Percentiles rank a stretch among this genome's conserved stretches.
phyloP scores from a whole-genome alignment of 768 basidiomycete genomes.

The Termitomyces bulborhizus region DNA sequence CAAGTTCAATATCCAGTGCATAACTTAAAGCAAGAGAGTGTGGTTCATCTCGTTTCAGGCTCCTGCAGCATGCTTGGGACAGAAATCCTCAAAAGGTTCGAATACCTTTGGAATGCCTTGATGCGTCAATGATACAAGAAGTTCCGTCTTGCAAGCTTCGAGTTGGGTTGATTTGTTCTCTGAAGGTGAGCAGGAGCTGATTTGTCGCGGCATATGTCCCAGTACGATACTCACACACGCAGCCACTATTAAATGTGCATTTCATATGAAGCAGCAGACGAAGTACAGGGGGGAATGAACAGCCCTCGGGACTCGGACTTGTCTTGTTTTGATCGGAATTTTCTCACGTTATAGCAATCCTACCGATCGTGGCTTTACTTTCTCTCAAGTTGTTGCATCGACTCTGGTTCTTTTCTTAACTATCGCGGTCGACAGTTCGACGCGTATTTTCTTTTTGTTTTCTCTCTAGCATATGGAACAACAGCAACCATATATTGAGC shows the following conservation, averaged over 20 bases:
- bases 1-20: background rate
- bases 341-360: constrained; percentile 9
- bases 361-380: background rate
- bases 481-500: constrained; percentile 25
- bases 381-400: background rate
- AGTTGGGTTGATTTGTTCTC: too few species aligned
- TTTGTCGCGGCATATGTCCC: too few species aligned
- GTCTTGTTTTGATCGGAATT: background rate
- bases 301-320: too few species aligned
- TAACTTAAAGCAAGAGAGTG: background rate
- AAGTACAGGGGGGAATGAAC: too few species aligned
- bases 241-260: background rate
- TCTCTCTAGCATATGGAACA: constrained; percentile 25
- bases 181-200: background rate
- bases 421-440: constrained; percentile 10
- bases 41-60: background rate
- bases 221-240: background rate
- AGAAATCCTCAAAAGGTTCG: too few species aligned
- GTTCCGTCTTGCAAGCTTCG: background rate
- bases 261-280: background rate
- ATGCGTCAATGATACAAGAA: background rate
- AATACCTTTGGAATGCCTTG: too few species aligned
- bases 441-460: constrained; percentile 6
- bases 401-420: constrained; percentile 1
- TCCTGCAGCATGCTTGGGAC: background rate